Evolutionary conservation across 2,329 filamentous ascomycete genomes (phyloP).

Genomic region (Fusarium chlamydosporum): DNA sequence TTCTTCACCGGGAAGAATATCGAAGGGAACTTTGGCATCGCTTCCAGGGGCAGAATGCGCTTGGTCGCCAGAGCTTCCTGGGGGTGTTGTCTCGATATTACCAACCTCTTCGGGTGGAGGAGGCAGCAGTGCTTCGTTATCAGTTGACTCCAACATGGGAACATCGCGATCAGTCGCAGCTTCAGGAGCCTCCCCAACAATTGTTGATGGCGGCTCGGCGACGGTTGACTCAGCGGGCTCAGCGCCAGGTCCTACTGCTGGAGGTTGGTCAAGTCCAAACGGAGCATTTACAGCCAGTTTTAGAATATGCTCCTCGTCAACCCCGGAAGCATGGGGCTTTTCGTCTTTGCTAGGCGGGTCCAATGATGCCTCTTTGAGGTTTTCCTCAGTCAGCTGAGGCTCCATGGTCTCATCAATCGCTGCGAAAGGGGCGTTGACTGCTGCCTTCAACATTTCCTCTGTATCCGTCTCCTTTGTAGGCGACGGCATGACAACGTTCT

Average conservation of each 20-base stretch:
- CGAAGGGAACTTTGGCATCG: conserved; percentile 50
- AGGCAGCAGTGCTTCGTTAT: conserved; percentile 51
- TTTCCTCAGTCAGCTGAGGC: conserved; percentile 24
- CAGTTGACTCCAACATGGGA: conserved; percentile 41
- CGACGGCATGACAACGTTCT: conserved; percentile 65
- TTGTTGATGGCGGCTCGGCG: conserved; percentile 53
- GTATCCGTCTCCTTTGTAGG: conserved; percentile 56
- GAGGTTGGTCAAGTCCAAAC: conserved; percentile 18
- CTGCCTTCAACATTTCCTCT: conserved; percentile 22
- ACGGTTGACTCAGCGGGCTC: conserved; percentile 44
- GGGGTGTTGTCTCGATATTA: conserved; percentile 56
- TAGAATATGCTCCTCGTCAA: conserved; percentile 30
- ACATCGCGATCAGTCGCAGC: conserved; percentile 49
- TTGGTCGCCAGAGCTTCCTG: conserved; percentile 49
- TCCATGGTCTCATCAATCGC: not conserved
- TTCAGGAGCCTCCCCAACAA: conserved; percentile 52
- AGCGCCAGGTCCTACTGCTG: conserved; percentile 8
- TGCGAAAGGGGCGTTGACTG: conserved; percentile 11
- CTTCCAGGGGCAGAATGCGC: conserved; percentile 45
- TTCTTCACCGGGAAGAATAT: conserved; percentile 44
- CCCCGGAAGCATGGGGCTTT: conserved; percentile 6
- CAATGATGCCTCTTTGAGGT: conserved; percentile 11
- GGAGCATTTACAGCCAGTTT: conserved; percentile 32
- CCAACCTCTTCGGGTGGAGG: conserved; percentile 59
- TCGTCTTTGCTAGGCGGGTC: conserved; percentile 21